phyloP scores from a whole-genome alignment of 2,329 filamentous ascomycete genomes.

The Alternaria sp. region DNA sequence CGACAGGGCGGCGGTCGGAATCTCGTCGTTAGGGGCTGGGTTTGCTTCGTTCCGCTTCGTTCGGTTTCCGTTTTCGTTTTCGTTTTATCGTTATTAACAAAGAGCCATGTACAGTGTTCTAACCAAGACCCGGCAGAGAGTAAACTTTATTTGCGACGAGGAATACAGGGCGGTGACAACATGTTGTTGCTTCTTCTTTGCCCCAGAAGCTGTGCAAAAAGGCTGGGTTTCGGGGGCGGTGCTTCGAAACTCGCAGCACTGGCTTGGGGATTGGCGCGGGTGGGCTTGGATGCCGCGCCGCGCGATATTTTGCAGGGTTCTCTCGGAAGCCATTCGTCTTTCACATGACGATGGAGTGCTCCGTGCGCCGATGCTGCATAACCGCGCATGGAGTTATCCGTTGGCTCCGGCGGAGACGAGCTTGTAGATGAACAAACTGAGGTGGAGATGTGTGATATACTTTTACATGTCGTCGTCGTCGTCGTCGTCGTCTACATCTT shows the following conservation, averaged over 20 bases:
- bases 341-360: slow-evolving; percentile 31
- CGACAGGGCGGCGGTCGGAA: not conserved
- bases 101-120: slow-evolving; percentile 3
- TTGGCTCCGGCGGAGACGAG: not conserved
- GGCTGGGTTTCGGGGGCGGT: slow-evolving; percentile 2
- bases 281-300: slow-evolving; percentile 12
- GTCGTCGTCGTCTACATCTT: not conserved
- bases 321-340: slow-evolving; percentile 15
- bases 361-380: slow-evolving; percentile 21
- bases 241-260: slow-evolving; percentile 1
- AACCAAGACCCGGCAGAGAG: too few species aligned
- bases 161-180: not conserved
- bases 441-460: not conserved
- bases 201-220: not conserved
- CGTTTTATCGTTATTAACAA: not conserved
- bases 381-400: slow-evolving; percentile 19
- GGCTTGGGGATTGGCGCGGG: not conserved
- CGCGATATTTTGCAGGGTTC: slow-evolving; percentile 30
- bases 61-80: not conserved
- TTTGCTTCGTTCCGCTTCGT: not conserved
- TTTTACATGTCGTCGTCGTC: not conserved
- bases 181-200: slow-evolving; percentile 1
- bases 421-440: not conserved
- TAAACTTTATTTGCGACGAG: not conserved
- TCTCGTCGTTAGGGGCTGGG: not conserved